A percentile compares a stretch with the other conserved stretches of the same genome.
These are phyloP conservation scores for Nannochloropsis granulata DNA, from an alignment of 108 stramenopile genomes.

Conservation along the genomic window DNA sequence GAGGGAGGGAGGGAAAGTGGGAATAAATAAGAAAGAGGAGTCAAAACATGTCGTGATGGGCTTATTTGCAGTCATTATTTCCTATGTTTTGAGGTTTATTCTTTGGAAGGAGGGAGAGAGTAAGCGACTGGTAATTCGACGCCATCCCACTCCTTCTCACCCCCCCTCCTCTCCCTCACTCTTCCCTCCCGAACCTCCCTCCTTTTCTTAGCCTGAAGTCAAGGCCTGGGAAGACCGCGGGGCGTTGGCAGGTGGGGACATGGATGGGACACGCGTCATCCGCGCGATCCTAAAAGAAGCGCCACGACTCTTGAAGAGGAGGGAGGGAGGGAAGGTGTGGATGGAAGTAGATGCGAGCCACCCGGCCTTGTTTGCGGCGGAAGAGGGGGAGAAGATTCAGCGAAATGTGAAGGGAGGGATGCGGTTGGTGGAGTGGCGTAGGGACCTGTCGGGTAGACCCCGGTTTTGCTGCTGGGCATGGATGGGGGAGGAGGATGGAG, in stretches of 20 bases:
- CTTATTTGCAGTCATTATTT: too few relatives aligned
- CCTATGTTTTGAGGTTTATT: too few relatives aligned
- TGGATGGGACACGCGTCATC: constrained; percentile 78
- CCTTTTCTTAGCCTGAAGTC: constrained; percentile 41
- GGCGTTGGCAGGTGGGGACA: constrained; percentile 64
- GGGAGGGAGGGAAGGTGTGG: constrained; percentile 12
- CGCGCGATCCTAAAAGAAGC: constrained; percentile 40
- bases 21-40: too few relatives aligned
- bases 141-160: too few relatives aligned
- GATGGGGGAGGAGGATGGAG: neutral
- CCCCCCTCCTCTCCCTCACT: too few relatives aligned
- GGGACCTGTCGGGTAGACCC: constrained; percentile 9
- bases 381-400: neutral
- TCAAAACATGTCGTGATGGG: too few relatives aligned
- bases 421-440: constrained; percentile 16
- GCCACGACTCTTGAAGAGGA: neutral
- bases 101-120: too few relatives aligned
- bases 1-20: too few relatives aligned
- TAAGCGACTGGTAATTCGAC: too few relatives aligned
- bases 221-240: constrained; percentile 49
- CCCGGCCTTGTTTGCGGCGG: constrained; percentile 8
- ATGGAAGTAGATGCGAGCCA: constrained; percentile 25
- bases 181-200: too few relatives aligned
- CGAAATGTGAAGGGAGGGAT: neutral
- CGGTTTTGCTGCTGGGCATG: neutral